Conservation (phyloP, 805 yeast genomes). For the Wickerhamomyces kurtzmanii region DNA sequence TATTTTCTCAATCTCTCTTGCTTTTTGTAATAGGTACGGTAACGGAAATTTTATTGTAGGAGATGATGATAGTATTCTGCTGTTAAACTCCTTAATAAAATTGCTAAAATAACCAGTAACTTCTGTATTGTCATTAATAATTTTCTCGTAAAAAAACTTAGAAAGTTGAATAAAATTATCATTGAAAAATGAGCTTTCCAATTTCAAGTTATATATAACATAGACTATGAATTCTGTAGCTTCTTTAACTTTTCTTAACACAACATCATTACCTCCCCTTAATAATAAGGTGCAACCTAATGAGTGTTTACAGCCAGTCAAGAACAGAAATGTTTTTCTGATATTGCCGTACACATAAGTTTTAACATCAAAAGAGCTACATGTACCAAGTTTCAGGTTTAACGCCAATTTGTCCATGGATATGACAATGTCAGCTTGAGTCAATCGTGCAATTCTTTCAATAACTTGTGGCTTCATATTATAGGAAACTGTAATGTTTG, state of each 20-base stretch:
- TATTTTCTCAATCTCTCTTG: constrained; percentile 39
- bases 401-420: constrained; percentile 80
- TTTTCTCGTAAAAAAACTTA: constrained; percentile 22
- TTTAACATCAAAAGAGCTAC: constrained; percentile 62
- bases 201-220: constrained; percentile 64
- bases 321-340: constrained; percentile 65
- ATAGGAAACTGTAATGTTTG: constrained; percentile 73
- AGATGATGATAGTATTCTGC: constrained; percentile 66
- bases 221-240: constrained; percentile 75
- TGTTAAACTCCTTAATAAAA: constrained; percentile 28
- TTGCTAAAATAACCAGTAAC: constrained; percentile 23
- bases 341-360: constrained; percentile 46
- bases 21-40: constrained; percentile 52
- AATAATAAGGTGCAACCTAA: constrained; percentile 80
- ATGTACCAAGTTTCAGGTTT: constrained; percentile 63
- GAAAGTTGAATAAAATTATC: constrained; percentile 55
- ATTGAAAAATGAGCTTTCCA: constrained; percentile 68
- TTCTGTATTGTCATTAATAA: constrained; percentile 9
- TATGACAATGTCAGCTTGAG: constrained; percentile 76
- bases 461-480: constrained; percentile 77
- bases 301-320: constrained; percentile 65
- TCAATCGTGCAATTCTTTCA: constrained; percentile 65
- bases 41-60: constrained; percentile 71
- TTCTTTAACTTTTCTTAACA: constrained; percentile 59
- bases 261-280: constrained; percentile 66